A percentile compares a stretch with the other conserved stretches of the same genome.
Evolutionary conservation across 108 stramenopile genomes (phyloP).

Genomic region (Schizochytrium sp.): DNA sequence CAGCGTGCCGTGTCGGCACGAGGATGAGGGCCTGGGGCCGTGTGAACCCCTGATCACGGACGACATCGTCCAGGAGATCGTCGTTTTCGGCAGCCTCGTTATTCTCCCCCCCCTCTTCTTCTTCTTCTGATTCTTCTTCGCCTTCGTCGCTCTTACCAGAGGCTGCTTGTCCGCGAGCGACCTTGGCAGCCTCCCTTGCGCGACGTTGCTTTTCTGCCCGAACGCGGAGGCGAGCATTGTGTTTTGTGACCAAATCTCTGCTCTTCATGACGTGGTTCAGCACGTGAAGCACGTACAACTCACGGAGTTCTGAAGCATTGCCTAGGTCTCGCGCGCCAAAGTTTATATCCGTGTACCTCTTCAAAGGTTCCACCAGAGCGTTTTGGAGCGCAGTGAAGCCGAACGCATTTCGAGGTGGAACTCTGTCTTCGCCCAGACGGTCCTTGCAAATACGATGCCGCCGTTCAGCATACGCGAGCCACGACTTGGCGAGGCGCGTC

Average conservation of each 20-base stretch:
- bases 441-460: background rate
- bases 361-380: background rate
- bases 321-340: background rate
- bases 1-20: background rate
- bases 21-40: background rate
- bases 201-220: background rate
- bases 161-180: background rate
- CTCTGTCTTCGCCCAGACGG: background rate
- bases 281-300: background rate
- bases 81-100: background rate
- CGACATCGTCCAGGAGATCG: background rate
- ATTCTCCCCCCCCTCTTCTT: background rate
- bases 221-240: background rate
- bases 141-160: background rate
- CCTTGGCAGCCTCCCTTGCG: background rate
- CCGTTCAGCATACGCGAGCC: background rate
- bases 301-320: background rate
- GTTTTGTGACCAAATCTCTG: background rate
- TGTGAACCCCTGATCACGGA: background rate
- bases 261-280: constrained; percentile 3
- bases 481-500: background rate
- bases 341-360: background rate
- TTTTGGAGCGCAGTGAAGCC: background rate
- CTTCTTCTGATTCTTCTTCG: background rate
- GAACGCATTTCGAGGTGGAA: background rate